Conservation (phyloP, 129 eudicot species). For the Logfia minima region DNA sequence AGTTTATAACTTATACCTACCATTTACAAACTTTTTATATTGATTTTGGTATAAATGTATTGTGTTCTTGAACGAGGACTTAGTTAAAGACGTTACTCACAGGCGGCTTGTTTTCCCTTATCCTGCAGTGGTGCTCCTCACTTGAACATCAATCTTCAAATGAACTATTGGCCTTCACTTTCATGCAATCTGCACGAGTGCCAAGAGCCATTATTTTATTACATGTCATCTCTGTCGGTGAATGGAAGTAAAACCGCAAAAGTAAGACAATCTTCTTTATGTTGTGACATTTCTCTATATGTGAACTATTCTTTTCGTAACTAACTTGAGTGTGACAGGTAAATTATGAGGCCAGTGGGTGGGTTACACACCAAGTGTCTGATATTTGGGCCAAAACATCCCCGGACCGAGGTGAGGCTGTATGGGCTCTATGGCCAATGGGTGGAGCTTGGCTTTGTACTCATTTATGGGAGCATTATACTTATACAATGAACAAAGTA, state of each 20-base stretch:
- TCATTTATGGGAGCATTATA: slow-evolving; percentile 94
- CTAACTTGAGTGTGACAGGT: slow-evolving; percentile 40
- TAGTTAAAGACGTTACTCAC: background rate
- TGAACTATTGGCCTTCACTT: slow-evolving; percentile 96
- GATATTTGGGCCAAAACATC: slow-evolving; percentile 97
- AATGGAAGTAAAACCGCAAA: slow-evolving; percentile 81
- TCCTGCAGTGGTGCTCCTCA: slow-evolving; percentile 81
- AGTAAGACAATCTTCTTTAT: slow-evolving; percentile 40
- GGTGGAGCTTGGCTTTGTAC: slow-evolving; percentile 99
- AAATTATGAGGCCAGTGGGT: slow-evolving; percentile 79
- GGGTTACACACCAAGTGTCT: slow-evolving; percentile 89
- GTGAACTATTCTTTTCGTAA: background rate
- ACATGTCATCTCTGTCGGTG: slow-evolving; percentile 59
- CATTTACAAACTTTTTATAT: background rate
- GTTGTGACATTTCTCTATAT: slow-evolving; percentile 8
- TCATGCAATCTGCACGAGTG: slow-evolving; percentile 85
- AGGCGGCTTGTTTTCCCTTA: slow-evolving; percentile 9
- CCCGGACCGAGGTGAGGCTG: slow-evolving; percentile 75
- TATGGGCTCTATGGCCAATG: slow-evolving; percentile 96
- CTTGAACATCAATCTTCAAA: slow-evolving; percentile 87
- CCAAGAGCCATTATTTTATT: slow-evolving; percentile 81
- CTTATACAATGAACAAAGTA: slow-evolving; percentile 81
- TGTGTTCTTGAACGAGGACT: background rate
- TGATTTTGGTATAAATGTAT: background rate
- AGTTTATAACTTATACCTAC: background rate